Conservation (phyloP, 73 alveolate genomes). For the Paramecium biaurelia region DNA sequence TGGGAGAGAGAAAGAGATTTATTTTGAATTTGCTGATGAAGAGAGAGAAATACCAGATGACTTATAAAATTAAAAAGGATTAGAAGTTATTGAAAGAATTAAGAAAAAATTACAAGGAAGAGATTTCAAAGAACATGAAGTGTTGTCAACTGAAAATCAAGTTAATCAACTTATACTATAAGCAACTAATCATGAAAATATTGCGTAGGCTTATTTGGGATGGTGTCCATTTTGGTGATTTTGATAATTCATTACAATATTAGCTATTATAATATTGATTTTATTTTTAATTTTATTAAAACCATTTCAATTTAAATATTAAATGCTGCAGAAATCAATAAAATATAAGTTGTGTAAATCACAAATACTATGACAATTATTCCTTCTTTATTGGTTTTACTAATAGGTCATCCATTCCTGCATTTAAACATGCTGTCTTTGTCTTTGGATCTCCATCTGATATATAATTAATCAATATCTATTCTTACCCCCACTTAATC, state of each 20-base stretch:
- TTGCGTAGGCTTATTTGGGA: slow-evolving; percentile 53
- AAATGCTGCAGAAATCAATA: not conserved
- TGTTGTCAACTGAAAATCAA: slow-evolving; percentile 21
- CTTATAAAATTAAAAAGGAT: slow-evolving; percentile 41
- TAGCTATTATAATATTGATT: not conserved
- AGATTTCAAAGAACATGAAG: slow-evolving; percentile 57
- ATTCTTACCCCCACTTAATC: slow-evolving; percentile 39
- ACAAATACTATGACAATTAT: not conserved
- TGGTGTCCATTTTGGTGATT: slow-evolving; percentile 67
- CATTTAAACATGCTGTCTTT: not conserved
- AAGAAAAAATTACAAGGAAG: slow-evolving; percentile 53
- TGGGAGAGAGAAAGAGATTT: slow-evolving; percentile 56
- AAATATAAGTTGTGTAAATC: slow-evolving; percentile 12
- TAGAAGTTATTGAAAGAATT: slow-evolving; percentile 53
- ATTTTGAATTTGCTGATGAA: slow-evolving; percentile 58
- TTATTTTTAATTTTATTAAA: not conserved
- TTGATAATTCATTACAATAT: not conserved
- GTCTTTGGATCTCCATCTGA: slow-evolving; percentile 43
- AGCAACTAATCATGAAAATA: slow-evolving; percentile 60
- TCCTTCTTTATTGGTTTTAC: slow-evolving; percentile 36
- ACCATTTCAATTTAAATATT: not conserved
- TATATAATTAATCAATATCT: not conserved
- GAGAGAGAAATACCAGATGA: slow-evolving; percentile 62
- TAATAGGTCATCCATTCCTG: slow-evolving; percentile 34
- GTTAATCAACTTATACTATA: slow-evolving; percentile 45